These are phyloP conservation scores for Phytopythium litorale DNA, from an alignment of 352 stramenopile genomes.

Conservation along the genomic window DNA sequence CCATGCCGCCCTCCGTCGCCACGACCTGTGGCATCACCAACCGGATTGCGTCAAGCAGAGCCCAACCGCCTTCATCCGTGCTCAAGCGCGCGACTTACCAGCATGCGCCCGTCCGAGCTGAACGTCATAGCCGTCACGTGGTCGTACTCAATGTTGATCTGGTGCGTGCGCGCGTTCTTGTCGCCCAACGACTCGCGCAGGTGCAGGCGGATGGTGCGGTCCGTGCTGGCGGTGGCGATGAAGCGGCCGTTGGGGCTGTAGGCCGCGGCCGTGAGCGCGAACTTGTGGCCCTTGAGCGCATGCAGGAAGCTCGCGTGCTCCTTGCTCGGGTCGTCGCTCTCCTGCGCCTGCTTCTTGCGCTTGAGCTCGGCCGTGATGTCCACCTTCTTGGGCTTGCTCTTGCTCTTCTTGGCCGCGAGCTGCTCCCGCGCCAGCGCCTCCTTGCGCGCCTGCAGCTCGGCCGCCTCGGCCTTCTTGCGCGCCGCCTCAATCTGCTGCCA, in stretches of 20 bases:
- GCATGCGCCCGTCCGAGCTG: conserved; percentile 64
- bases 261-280: conserved; percentile 47
- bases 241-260: conserved; percentile 83
- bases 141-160: conserved; percentile 79
- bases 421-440: conserved; percentile 48
- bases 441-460: conserved; percentile 39
- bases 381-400: conserved; percentile 59
- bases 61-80: not conserved
- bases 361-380: conserved; percentile 73
- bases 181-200: conserved; percentile 57
- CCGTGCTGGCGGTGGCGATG: conserved; percentile 64
- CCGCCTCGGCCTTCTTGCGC: conserved; percentile 27
- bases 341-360: conserved; percentile 33
- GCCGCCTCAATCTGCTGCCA: conserved; percentile 42
- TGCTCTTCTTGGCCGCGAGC: conserved; percentile 59
- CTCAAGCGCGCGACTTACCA: conserved; percentile 24
- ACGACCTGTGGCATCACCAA: conserved; percentile 26
- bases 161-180: conserved; percentile 55
- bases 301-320: conserved; percentile 44
- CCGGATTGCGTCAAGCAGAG: not conserved
- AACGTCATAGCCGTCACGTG: conserved; percentile 72
- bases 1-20: conserved; percentile 56
- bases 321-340: conserved; percentile 8
- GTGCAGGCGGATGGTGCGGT: conserved; percentile 72
- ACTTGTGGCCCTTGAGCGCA: conserved; percentile 72